Evolutionary conservation across 306 rosid genomes (phyloP), one percentile per base, ranked within the genome.

Genomic region (Chamaecrista fasciculata): DNA sequence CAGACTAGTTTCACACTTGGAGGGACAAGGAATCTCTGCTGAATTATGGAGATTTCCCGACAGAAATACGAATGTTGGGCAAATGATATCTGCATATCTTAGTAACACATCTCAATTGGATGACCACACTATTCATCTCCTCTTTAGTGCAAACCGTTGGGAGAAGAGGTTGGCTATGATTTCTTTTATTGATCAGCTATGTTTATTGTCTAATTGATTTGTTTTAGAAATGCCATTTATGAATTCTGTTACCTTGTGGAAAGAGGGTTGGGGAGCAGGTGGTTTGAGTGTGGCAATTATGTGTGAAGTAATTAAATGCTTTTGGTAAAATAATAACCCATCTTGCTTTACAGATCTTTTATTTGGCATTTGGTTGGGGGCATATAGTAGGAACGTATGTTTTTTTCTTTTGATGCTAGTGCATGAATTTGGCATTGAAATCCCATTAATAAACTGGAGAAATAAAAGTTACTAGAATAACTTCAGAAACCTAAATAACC

Each of bases 91-190:
- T 67, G 75, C 96, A 11, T 94, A 90, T 80, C 98, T 94, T 70
- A 76, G 83, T 12, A 90, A 91, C 44, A 43, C 90, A 47, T 94
- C 99, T 0, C 92, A 94, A 70, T 81, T 86, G 67, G 97, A 94
- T 72, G 99, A 94, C 76, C 96, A 20, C 58, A 74, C 96, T 2
- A 77, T 94, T 65, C 97, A 94, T 79, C 96, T 90, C 44, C 98
- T 94, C 71, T 94, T 94, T 62, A 94, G 97, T 59, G 97, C 98
- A 40, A 94, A 94, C 69, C 92, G 98, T 37, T 94, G 98, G 98
- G 98, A 94, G 78, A 94, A 86, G 74, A 90, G 97, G 97, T 94
- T 80, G 5, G 79, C 31, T 58, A 20, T 47, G 31, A 44, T 44
- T 49, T 26, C 42, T n/a, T 57, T 31, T 26, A n/a, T 6, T 34